These are phyloP conservation scores for Russula brevipes DNA, from an alignment of 768 basidiomycete genomes.

Conservation along the genomic window DNA sequence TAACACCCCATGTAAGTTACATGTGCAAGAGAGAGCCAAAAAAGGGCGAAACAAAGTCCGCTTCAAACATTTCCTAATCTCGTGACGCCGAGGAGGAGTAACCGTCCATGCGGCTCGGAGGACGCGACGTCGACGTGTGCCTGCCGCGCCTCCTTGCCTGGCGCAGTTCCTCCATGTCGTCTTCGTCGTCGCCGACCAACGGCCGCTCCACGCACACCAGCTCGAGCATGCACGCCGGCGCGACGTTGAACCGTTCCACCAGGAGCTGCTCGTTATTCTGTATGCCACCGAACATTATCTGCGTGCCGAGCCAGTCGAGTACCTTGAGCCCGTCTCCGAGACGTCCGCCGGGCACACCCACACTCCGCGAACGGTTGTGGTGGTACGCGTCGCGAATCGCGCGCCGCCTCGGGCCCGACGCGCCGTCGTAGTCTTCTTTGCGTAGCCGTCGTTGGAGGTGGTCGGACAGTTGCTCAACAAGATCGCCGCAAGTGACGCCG, in stretches of 20 bases:
- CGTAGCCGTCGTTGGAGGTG: constrained; percentile 48
- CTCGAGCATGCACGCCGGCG: constrained; percentile 55
- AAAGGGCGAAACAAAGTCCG: not conserved
- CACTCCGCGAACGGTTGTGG: constrained; percentile 59
- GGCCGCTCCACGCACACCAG: constrained; percentile 47
- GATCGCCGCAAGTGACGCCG: constrained; percentile 65
- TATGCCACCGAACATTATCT: constrained; percentile 63
- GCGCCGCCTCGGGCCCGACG: constrained; percentile 36
- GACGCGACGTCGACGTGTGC: constrained; percentile 18
- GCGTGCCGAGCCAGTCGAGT: constrained; percentile 58
- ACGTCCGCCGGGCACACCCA: constrained; percentile 63
- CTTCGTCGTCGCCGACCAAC: constrained; percentile 42
- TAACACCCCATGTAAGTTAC: too few species aligned
- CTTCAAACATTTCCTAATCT: not conserved
- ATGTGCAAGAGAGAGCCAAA: not conserved
- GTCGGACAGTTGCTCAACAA: constrained; percentile 50
- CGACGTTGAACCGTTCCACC: constrained; percentile 39
- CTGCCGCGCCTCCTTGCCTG: constrained; percentile 22
- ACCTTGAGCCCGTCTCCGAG: constrained; percentile 59
- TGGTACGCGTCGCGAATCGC: constrained; percentile 50
- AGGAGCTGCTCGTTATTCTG: constrained; percentile 41
- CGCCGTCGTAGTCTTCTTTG: constrained; percentile 47
- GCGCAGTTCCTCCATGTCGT: constrained; percentile 48
- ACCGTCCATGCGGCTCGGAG: constrained; percentile 8
- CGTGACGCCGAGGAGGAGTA: constrained; percentile 8